phyloP scores from a whole-genome alignment of 805 yeast genomes.

The Ogataea siamensis region DNA sequence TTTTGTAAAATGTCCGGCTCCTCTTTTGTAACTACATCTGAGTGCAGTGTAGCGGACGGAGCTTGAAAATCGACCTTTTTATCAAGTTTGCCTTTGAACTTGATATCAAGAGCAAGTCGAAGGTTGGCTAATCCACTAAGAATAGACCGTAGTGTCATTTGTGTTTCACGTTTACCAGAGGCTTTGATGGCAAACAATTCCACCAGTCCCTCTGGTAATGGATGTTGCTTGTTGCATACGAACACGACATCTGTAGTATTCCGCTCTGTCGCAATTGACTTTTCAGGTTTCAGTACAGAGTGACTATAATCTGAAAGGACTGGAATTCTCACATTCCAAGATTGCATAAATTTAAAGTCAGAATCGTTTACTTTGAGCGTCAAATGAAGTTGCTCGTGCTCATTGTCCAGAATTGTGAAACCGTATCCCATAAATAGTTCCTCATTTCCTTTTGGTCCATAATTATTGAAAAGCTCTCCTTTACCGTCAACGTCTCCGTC shows the following conservation, averaged over 20 bases:
- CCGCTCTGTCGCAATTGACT: not conserved
- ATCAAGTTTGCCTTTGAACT: slow-evolving; percentile 29
- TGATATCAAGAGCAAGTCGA: slow-evolving; percentile 50
- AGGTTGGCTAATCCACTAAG: slow-evolving; percentile 63
- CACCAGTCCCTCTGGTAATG: slow-evolving; percentile 46
- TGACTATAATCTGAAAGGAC: slow-evolving; percentile 29
- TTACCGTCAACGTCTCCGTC: slow-evolving; percentile 6
- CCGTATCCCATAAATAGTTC: slow-evolving; percentile 83
- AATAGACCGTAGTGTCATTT: slow-evolving; percentile 47
- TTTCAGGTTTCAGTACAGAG: slow-evolving; percentile 16
- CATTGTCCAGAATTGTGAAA: slow-evolving; percentile 57
- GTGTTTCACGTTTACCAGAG: slow-evolving; percentile 45
- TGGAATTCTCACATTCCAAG: slow-evolving; percentile 29
- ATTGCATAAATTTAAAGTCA: slow-evolving; percentile 2
- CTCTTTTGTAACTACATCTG: slow-evolving; percentile 3
- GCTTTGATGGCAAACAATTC: slow-evolving; percentile 53
- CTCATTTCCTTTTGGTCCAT: slow-evolving; percentile 86
- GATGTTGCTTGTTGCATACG: slow-evolving; percentile 28
- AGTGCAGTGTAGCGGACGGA: no score
- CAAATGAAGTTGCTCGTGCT: slow-evolving; percentile 57
- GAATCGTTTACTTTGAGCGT: slow-evolving; percentile 49
- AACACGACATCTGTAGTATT: slow-evolving; percentile 18
- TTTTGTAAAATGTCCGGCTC: not conserved
- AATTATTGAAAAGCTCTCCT: slow-evolving; percentile 67
- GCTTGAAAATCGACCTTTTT: slow-evolving; percentile 19